A percentile compares a stretch with the other conserved stretches of the same genome.
phyloP scores from a whole-genome alignment of 2,329 filamentous ascomycete species.

The Paecilomyces variotii region DNA sequence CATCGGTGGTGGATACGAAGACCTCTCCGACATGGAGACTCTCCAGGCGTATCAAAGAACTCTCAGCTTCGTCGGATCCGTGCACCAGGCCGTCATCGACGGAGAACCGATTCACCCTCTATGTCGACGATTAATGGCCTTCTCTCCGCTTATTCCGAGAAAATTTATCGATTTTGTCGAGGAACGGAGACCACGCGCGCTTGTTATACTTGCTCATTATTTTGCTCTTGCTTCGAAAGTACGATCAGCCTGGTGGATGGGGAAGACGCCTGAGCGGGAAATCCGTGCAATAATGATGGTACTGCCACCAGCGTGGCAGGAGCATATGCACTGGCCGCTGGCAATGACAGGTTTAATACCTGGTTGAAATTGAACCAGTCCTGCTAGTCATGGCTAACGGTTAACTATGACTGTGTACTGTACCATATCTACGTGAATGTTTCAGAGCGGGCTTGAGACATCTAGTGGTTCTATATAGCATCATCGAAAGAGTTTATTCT shows the following conservation, averaged over 20 bases:
- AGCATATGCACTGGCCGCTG: conserved; percentile 21
- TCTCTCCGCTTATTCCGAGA: conserved; percentile 22
- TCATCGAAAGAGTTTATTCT: not conserved
- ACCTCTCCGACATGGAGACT: not conserved
- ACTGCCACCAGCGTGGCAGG: conserved; percentile 20
- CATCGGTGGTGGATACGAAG: not conserved
- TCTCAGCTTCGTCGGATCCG: not conserved
- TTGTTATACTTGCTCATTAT: conserved; percentile 24
- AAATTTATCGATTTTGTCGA: conserved; percentile 21
- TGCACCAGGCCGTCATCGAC: conserved; percentile 8
- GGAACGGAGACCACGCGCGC: conserved; percentile 18
- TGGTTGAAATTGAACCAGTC: not conserved
- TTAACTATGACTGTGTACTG: not conserved
- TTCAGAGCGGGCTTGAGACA: not conserved
- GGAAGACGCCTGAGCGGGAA: conserved; percentile 17
- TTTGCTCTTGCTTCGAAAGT: conserved; percentile 22
- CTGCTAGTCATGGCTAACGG: not conserved
- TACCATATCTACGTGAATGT: not conserved
- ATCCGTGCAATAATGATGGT: conserved; percentile 17
- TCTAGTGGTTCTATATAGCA: not conserved
- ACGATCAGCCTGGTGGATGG: conserved; percentile 19
- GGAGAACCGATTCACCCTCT: conserved; percentile 16
- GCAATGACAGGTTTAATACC: conserved; percentile 2
- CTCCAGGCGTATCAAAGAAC: not conserved
- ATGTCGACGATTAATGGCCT: conserved; percentile 20